Evolutionary conservation across 1,284 basidiomycete species (phyloP), one percentile per base, ranked within the genome.

Genomic region (Phlebopus sp.): DNA sequence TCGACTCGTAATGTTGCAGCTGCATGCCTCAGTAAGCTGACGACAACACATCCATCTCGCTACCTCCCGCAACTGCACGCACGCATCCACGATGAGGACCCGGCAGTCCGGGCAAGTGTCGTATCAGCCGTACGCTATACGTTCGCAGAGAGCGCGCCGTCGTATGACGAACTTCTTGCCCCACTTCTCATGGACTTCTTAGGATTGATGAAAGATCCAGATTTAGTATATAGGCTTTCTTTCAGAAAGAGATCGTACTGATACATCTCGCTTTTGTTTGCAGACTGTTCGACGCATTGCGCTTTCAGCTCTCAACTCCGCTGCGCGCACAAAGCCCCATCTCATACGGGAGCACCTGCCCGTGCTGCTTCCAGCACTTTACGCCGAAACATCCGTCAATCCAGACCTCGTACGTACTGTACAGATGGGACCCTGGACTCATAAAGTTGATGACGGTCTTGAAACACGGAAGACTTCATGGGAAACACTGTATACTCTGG

Each of bases 401-500:
- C 77, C 82, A 13, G 84, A 89, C 31, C 81, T 97, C 46, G 87
- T 97, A 59, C 83, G 92, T 27, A 91, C 89, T 5, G 94, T 99
- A 7, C 86, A 92, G 62, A 98, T 99, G 97, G 97, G 97, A 13
- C 97, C 97, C 1, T 99, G 94, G 87, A 94, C 90, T 45, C 92
- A 96, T 68, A 92, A 89, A 63, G 90, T 93, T 30, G 93, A 97
- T 59, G 92, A 96, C 57, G 93, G 94, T 43, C 75, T 97, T 9
- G 93, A 97, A 55, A 82, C 92, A n/a, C 84, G 92, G 46, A 94
- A 96, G 76, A 95, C 92, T 0, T 96, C 96, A 2, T 98, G 92
- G 69, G 96, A 99, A 70, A 96, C 95, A 4, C 91, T 99, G 77
- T 96, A 96, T 66, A 97, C 95, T 14, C 71, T 98, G 53, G 90